These are phyloP conservation scores for Hirschfeldia incana DNA, from an alignment of 345 rosid species.

Conservation along the genomic window DNA sequence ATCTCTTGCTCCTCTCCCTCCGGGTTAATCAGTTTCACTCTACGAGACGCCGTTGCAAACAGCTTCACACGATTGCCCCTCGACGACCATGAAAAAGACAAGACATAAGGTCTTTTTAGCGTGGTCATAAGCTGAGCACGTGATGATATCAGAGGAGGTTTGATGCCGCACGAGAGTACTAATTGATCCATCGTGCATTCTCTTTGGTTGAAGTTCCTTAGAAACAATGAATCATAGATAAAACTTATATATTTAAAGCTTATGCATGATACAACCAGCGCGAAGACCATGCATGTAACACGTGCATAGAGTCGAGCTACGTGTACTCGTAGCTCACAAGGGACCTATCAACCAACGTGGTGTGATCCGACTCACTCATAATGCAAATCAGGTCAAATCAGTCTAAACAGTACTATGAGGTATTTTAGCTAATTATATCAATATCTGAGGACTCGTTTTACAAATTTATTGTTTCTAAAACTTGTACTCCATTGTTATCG, in stretches of 20 bases:
- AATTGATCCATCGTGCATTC: neutral
- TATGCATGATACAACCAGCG: neutral
- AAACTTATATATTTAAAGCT: neutral
- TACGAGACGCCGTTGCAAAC: neutral
- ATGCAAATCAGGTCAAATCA: neutral
- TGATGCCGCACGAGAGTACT: neutral
- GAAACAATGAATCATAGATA: neutral
- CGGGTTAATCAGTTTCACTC: conserved; percentile 16
- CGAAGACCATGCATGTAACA: neutral
- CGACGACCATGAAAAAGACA: neutral
- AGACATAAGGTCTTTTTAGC: neutral
- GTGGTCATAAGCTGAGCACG: neutral
- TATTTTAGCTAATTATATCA: neutral
- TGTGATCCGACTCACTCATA: neutral
- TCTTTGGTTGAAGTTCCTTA: neutral
- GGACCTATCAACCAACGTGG: neutral
- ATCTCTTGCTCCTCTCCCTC: conserved; percentile 23
- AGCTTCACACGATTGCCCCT: neutral
- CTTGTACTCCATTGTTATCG: conserved; percentile 28
- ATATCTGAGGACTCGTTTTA: neutral
- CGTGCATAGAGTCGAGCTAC: neutral
- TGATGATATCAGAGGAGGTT: neutral
- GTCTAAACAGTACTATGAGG: neutral
- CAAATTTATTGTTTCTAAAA: neutral
- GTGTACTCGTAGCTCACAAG: neutral